phyloP scores from a whole-genome alignment of 495 filamentous ascomycete species.

The Annulohypoxylon stygium region DNA sequence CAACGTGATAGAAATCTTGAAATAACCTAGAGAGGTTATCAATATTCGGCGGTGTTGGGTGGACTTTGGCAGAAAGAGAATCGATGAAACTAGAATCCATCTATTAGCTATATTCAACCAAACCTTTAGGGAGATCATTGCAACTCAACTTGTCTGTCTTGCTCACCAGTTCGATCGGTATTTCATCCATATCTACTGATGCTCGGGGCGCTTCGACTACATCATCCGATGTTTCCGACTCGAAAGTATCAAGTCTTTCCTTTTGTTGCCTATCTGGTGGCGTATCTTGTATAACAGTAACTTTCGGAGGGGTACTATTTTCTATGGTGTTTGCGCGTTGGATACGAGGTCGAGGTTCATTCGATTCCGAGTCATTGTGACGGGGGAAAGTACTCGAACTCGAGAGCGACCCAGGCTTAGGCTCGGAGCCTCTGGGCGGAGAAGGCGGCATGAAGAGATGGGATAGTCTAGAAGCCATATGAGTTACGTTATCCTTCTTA shows the following conservation, averaged over 20 bases:
- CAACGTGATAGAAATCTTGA: slow-evolving; percentile 92
- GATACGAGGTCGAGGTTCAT: slow-evolving; percentile 57
- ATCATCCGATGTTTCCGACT: slow-evolving; percentile 66
- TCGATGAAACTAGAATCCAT: slow-evolving; percentile 80
- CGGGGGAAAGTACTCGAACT: slow-evolving; percentile 68
- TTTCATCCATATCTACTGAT: slow-evolving; percentile 80
- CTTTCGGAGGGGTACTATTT: slow-evolving; percentile 62
- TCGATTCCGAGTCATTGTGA: slow-evolving; percentile 60
- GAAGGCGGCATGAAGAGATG: slow-evolving; percentile 49
- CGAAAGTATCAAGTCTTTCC: slow-evolving; percentile 60
- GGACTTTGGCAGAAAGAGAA: slow-evolving; percentile 87
- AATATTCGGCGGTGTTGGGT: slow-evolving; percentile 84
- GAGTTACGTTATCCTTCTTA: slow-evolving; percentile 20
- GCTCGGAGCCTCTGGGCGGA: slow-evolving; percentile 51
- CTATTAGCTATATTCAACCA: slow-evolving; percentile 34
- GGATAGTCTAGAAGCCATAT: slow-evolving; percentile 32
- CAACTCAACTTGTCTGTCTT: slow-evolving; percentile 82
- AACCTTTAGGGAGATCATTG: slow-evolving; percentile 2
- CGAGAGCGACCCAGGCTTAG: slow-evolving; percentile 40
- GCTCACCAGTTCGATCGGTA: slow-evolving; percentile 92
- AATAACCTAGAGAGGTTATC: slow-evolving; percentile 88
- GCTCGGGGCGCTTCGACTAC: slow-evolving; percentile 65
- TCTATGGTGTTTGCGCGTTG: slow-evolving; percentile 75
- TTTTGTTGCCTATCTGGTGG: slow-evolving; percentile 34
- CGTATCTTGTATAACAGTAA: slow-evolving; percentile 49